Evolutionary conservation across 2,329 filamentous ascomycete genomes (phyloP).

Genomic region (Tothia fuscella): DNA sequence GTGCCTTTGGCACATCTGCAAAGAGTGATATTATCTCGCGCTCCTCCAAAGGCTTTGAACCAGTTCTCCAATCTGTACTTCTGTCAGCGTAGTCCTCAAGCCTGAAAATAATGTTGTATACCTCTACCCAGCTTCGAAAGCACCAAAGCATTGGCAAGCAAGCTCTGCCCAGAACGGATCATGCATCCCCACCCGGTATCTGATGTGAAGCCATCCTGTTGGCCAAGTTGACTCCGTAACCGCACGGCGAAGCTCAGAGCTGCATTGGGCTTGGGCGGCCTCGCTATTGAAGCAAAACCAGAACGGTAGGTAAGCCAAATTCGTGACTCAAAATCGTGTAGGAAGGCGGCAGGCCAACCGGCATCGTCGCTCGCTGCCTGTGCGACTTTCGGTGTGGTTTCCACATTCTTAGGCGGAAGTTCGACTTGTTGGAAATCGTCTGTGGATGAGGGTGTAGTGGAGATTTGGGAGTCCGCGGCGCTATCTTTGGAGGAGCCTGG

Average conservation of each 20-base stretch:
- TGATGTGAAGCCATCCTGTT: conserved; percentile 73
- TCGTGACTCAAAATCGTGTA: conserved; percentile 84
- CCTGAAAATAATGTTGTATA: conserved; percentile 25
- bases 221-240: conserved; percentile 65
- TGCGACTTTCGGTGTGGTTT: too few relatives aligned
- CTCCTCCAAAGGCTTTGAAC: conserved; percentile 47
- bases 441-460: conserved; percentile 2
- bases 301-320: conserved; percentile 97
- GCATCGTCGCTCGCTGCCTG: conserved; percentile 22
- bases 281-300: conserved; percentile 71
- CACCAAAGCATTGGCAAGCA: conserved; percentile 75
- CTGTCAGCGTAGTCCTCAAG: background rate
- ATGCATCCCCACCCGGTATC: conserved; percentile 98
- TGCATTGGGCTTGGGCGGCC: conserved; percentile 55
- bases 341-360: conserved; percentile 74
- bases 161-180: conserved; percentile 90
- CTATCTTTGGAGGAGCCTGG: conserved; percentile 1
- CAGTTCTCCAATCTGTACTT: conserved; percentile 59
- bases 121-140: conserved; percentile 67
- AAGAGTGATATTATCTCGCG: conserved; percentile 66
- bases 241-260: conserved; percentile 75
- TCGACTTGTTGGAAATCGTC: too few relatives aligned
- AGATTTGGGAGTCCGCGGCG: conserved; percentile 5
- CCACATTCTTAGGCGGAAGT: background rate
- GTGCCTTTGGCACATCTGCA: conserved; percentile 72